Conservation (phyloP, 2,329 filamentous ascomycete species). For the Microsporum canis region DNA sequence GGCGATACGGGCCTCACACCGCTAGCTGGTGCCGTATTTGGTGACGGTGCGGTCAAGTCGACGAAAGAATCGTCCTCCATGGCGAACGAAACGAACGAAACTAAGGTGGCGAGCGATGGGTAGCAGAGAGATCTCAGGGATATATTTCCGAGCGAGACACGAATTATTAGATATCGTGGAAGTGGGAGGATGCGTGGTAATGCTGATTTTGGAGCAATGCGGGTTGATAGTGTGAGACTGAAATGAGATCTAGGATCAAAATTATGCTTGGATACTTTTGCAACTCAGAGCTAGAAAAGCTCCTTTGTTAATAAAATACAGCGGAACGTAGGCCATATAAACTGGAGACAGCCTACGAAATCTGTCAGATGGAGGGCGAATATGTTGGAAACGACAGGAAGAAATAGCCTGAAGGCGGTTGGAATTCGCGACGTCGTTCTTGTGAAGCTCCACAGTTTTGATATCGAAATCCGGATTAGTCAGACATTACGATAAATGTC, state of each 20-base stretch:
- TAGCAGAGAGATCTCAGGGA: neutral
- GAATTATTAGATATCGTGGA: neutral
- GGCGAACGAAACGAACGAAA: neutral
- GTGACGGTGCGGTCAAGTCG: constrained; percentile 11
- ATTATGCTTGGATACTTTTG: neutral
- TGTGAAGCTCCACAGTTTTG: neutral
- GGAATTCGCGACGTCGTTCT: neutral
- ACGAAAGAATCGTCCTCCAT: constrained; percentile 11
- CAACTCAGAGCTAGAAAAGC: too few species aligned
- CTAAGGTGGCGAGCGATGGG: neutral
- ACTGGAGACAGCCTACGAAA: too few species aligned
- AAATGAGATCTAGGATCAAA: neutral
- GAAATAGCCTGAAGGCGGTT: neutral
- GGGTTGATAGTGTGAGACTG: neutral
- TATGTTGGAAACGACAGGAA: neutral
- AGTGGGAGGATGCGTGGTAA: neutral
- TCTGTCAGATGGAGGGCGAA: neutral
- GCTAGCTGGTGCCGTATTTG: neutral
- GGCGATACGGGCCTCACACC: neutral
- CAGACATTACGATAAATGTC: neutral
- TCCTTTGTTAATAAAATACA: neutral
- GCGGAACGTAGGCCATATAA: neutral
- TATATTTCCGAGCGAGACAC: neutral
- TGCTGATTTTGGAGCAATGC: neutral
- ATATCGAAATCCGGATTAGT: neutral